Evolutionary conservation across 1,139 yeast genomes (phyloP), one percentile per base, ranked within the genome.

Genomic region (Geotrichum siamense): DNA sequence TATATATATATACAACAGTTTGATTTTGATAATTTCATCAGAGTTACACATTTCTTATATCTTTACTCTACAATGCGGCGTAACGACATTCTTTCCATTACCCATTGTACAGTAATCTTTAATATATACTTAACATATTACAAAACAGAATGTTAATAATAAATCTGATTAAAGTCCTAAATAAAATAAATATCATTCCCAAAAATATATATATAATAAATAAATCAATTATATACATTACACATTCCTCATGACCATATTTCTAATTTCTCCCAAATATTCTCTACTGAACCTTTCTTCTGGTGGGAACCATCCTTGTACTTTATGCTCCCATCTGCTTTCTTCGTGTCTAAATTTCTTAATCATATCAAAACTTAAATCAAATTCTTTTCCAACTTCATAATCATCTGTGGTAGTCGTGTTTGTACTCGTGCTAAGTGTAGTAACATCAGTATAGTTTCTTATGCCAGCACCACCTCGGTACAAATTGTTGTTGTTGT

Each of bases 201-300:
- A n/a, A n/a, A n/a, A n/a, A n/a, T n/a, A n/a, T n/a, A n/a, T n/a
- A n/a, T n/a, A n/a, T n/a, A n/a, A n/a, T n/a, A n/a, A n/a, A n/a
- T n/a, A n/a, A n/a, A n/a, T n/a, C n/a, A n/a, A n/a, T n/a, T n/a
- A n/a, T n/a, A n/a, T n/a, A n/a, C 8, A 33, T 64, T 29, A 49
- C 43, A 43, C 44, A 38, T 37, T 49, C 52, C 26, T 52, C 65
- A 62, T 61, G 2, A 76, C 77, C 74, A 76, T 69, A 48, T 69
- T 69, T 37, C 81, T 60, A 37, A 76, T 75, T 53, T 76, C 82
- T 70, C 75, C 70, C 52, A 70, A 64, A 55, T 71, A 68, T 35
- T 72, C 76, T 27, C 64, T 56, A 46, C 64, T 69, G 49, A 58
- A 52, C 4, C 40, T 56, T 45, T 68, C 75, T 38, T 68, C 62